phyloP scores from a whole-genome alignment of 2,329 filamentous ascomycete species.

The Pyricularia pennisetigena region DNA sequence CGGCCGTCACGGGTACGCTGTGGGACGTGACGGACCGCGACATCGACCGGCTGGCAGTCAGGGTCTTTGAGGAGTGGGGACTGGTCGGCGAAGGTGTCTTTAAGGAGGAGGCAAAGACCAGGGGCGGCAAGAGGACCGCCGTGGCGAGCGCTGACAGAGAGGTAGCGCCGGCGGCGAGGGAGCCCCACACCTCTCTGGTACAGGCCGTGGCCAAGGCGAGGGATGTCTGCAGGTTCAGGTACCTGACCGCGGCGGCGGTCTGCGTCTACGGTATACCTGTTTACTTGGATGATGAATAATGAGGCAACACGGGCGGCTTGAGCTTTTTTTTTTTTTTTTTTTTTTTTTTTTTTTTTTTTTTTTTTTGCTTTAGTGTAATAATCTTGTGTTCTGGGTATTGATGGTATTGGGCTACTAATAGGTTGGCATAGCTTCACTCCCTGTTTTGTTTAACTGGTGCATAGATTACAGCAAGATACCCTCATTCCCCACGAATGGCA shows the following conservation, averaged over 20 bases:
- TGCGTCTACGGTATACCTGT: constrained; percentile 94
- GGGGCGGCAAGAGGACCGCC: constrained; percentile 12
- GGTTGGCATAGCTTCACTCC: background rate
- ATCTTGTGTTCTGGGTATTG: background rate
- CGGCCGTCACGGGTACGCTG: constrained; percentile 81
- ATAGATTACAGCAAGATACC: background rate
- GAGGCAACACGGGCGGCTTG: background rate
- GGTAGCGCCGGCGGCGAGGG: constrained; percentile 6
- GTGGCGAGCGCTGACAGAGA: background rate
- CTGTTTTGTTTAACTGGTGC: background rate
- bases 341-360: background rate
- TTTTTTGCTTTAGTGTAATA: background rate
- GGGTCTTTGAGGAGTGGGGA: constrained; percentile 79
- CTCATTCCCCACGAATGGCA: background rate
- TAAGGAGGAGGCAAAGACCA: constrained; percentile 8
- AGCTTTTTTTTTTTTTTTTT: background rate
- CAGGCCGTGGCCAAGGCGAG: constrained; percentile 71
- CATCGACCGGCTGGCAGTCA: constrained; percentile 83
- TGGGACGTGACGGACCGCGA: constrained; percentile 99
- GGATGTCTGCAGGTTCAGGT: constrained; percentile 74
- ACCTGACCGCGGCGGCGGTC: constrained; percentile 87
- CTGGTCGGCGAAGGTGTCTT: constrained; percentile 42
- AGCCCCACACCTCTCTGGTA: constrained; percentile 46
- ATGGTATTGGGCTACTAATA: background rate
- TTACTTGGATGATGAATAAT: constrained; percentile 44